Evolutionary conservation across 345 rosid genomes (phyloP).

Genomic region (Pseudoturritis turrita): DNA sequence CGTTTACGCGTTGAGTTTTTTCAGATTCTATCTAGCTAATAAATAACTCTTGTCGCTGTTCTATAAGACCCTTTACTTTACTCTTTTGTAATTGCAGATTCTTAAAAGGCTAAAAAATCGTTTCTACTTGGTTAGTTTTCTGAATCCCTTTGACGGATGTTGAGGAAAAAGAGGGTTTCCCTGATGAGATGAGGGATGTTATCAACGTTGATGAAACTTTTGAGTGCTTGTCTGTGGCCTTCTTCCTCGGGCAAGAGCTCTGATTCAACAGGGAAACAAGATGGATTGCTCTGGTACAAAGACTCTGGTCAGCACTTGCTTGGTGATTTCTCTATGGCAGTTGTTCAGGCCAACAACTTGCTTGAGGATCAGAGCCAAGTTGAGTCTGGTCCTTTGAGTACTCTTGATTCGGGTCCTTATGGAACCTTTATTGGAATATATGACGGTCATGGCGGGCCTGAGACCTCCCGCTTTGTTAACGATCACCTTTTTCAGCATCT

Average conservation of each 20-base stretch:
- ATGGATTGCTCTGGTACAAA: constrained; percentile 93
- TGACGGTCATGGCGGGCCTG: constrained; percentile 99
- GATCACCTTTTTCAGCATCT: constrained; percentile 88
- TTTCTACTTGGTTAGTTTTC: neutral
- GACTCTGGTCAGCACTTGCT: constrained; percentile 77
- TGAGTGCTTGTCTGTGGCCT: constrained; percentile 86
- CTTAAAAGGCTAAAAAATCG: neutral
- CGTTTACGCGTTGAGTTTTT: neutral
- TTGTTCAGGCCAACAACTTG: constrained; percentile 59
- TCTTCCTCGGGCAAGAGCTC: constrained; percentile 53
- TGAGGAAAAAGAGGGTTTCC: constrained; percentile 50
- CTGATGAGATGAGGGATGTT: constrained; percentile 97
- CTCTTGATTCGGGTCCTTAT: constrained; percentile 73
- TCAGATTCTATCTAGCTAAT: neutral
- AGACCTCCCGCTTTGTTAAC: constrained; percentile 82
- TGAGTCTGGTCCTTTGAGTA: constrained; percentile 87
- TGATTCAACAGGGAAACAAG: constrained; percentile 73
- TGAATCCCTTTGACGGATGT: constrained; percentile 36
- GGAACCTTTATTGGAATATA: constrained; percentile 93
- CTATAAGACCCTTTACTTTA: neutral
- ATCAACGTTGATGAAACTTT: constrained; percentile 73
- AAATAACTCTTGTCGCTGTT: neutral
- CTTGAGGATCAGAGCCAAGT: constrained; percentile 97
- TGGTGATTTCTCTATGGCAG: constrained; percentile 98
- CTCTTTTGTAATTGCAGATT: constrained; percentile 8